These are phyloP conservation scores for Logfia minima DNA, from an alignment of 129 eudicot genomes.

Conservation along the genomic window DNA sequence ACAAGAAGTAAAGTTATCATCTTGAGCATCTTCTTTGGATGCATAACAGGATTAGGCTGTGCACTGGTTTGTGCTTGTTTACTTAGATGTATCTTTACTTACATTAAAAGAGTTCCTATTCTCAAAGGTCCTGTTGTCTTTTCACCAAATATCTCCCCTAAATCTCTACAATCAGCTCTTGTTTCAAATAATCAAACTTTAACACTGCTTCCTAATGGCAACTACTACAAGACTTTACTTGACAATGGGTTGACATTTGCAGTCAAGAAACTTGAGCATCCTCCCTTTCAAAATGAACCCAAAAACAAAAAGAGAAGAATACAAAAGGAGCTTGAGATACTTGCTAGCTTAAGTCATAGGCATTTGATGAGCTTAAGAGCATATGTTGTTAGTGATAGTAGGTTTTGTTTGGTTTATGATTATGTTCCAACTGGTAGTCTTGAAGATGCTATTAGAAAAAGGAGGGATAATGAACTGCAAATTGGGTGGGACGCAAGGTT, in stretches of 20 bases:
- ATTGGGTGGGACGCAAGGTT: conserved; percentile 76
- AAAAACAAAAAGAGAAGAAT: conserved; percentile 35
- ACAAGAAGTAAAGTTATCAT: conserved; percentile 32
- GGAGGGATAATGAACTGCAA: conserved; percentile 44
- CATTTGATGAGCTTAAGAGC: conserved; percentile 74
- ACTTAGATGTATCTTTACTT: conserved; percentile 53
- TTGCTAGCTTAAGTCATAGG: conserved; percentile 64
- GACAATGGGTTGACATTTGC: conserved; percentile 73
- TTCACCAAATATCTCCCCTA: conserved; percentile 69
- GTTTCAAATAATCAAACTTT: conserved; percentile 36
- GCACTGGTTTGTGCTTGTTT: conserved; percentile 52
- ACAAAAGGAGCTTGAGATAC: conserved; percentile 58
- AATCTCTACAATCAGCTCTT: conserved; percentile 60
- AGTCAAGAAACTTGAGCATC: conserved; percentile 58
- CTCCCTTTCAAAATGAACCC: conserved; percentile 22
- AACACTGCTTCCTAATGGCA: conserved; percentile 45
- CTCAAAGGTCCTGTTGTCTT: conserved; percentile 84
- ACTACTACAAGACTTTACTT: conserved; percentile 49
- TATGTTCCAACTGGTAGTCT: conserved; percentile 80
- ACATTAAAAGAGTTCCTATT: conserved; percentile 54
- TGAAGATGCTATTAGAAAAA: conserved; percentile 58
- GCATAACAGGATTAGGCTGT: conserved; percentile 46
- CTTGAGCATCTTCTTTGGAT: conserved; percentile 55
- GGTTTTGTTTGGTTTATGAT: conserved; percentile 67
- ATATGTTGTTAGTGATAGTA: conserved; percentile 41